Base-by-base conservation (phyloP, 1,139 yeast genomes). In the Debaryomyces nepalensis region DNA sequence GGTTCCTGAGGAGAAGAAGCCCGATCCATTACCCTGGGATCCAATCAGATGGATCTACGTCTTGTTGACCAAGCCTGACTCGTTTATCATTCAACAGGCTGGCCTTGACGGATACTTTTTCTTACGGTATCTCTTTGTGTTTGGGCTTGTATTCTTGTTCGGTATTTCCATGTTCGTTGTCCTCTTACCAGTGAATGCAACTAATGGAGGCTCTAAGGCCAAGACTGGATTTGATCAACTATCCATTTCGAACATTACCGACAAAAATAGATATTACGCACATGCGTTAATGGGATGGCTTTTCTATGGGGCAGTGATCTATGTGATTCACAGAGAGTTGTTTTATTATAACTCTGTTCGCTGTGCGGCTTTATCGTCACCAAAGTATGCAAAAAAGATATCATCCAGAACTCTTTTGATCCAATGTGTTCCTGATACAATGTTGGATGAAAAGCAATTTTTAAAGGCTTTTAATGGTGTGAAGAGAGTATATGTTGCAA, bases 241-340 rank as follows among this genome's bases (percentile, higher is more conserved):
- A 49, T 82, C 96, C 2, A 88, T 84, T 57, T 78, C 95, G 29
- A 90, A 93, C 59, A 80, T 84, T 33, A 64, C 61, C 21, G 54
- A 79, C 56, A 64, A 66, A 40, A 66, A 76, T 40, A 75, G 96
- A 44, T 87, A 85, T 64, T 93, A 81, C 63, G 97, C 97, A 2
- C 96, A 91, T 59, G 91, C 84, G 2, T 77, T 93, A 47, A 67
- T 88, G 42, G 82, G 93, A 3, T 87, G 96, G 95, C 53, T 81
- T 30, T 87, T 79, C 60, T 88, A 84, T 63, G 90, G 95, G 34
- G 61, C 73, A 32, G 75, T 87, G 42, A 62, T 87, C 32, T 89
- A 79, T 59, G 74, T 86, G 23, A 75, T 90, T 46, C 90, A 88
- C 68, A 73, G 96, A 43, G 99, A 93, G 64, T 70, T 90, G 60